phyloP scores from a whole-genome alignment of 345 rosid genomes.

The Clausena lansium region DNA sequence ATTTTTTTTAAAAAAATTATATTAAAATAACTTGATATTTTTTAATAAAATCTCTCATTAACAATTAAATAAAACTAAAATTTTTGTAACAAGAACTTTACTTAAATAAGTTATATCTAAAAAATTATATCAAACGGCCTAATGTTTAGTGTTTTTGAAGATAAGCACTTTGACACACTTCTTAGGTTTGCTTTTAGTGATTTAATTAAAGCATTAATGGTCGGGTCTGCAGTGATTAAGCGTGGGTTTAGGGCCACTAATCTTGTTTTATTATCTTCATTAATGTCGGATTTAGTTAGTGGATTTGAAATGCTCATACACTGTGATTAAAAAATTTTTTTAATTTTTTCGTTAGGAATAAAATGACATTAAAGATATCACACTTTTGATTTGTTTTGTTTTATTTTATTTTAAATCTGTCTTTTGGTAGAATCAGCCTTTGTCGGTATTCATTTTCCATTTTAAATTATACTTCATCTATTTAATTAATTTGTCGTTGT shows the following conservation, averaged over 20 bases:
- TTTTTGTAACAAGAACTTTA: too few relatives aligned
- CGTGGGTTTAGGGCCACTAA: constrained; percentile 15
- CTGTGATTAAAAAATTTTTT: neutral
- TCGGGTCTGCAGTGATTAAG: neutral
- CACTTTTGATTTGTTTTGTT: neutral
- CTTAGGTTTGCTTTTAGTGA: neutral
- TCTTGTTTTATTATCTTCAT: neutral
- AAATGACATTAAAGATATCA: too few relatives aligned
- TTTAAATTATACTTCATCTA: neutral
- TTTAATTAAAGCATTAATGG: neutral
- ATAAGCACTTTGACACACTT: neutral
- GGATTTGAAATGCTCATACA: constrained; percentile 4
- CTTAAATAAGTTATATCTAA: too few relatives aligned
- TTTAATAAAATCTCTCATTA: too few relatives aligned
- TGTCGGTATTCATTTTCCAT: neutral
- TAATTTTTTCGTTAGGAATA: neutral
- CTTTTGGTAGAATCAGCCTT: neutral
- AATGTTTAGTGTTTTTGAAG: neutral
- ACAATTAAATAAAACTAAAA: too few relatives aligned
- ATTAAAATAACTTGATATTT: too few relatives aligned
- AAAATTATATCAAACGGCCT: neutral
- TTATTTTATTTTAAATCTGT: neutral
- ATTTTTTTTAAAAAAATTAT: too few relatives aligned
- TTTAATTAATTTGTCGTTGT: neutral
- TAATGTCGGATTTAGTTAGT: neutral